A percentile compares a stretch with the other conserved stretches of the same genome.
These are phyloP conservation scores for Lepidium didymum DNA, from an alignment of 345 rosid genomes.

Conservation along the genomic window DNA sequence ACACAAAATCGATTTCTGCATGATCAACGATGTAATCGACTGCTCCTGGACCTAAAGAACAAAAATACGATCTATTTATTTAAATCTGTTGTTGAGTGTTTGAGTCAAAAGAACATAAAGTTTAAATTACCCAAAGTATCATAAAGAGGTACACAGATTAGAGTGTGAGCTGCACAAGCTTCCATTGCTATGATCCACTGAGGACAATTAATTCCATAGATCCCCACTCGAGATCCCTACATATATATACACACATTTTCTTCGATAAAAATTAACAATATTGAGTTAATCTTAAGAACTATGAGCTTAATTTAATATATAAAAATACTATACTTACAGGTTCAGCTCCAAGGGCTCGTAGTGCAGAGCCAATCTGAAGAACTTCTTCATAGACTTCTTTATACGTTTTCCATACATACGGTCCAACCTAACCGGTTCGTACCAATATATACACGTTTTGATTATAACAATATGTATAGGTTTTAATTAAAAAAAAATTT, in stretches of 20 bases:
- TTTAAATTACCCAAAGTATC: slow-evolving; percentile 71
- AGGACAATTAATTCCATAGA: slow-evolving; percentile 92
- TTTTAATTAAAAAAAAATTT: no score
- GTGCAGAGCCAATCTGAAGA: slow-evolving; percentile 71
- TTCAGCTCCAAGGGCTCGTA: slow-evolving; percentile 72
- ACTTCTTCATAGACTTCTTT: slow-evolving; percentile 75
- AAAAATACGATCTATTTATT: not conserved
- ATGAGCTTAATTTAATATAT: no score
- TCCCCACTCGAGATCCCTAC: slow-evolving; percentile 80
- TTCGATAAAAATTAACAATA: not conserved
- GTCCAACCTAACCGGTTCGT: slow-evolving; percentile 48
- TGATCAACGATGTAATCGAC: slow-evolving; percentile 78
- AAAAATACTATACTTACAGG: slow-evolving; percentile 47
- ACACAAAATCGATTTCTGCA: slow-evolving; percentile 77
- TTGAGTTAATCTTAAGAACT: not conserved
- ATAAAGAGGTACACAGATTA: slow-evolving; percentile 88
- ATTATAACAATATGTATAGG: not conserved
- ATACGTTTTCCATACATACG: slow-evolving; percentile 86
- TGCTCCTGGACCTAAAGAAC: slow-evolving; percentile 70
- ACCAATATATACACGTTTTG: not conserved
- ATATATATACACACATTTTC: not conserved
- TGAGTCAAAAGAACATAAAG: not conserved
- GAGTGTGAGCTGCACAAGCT: slow-evolving; percentile 81
- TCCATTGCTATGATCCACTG: slow-evolving; percentile 97
- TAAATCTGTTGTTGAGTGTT: not conserved